phyloP scores from a whole-genome alignment of 1,284 basidiomycete species.

The Neonothopanus nambi region DNA sequence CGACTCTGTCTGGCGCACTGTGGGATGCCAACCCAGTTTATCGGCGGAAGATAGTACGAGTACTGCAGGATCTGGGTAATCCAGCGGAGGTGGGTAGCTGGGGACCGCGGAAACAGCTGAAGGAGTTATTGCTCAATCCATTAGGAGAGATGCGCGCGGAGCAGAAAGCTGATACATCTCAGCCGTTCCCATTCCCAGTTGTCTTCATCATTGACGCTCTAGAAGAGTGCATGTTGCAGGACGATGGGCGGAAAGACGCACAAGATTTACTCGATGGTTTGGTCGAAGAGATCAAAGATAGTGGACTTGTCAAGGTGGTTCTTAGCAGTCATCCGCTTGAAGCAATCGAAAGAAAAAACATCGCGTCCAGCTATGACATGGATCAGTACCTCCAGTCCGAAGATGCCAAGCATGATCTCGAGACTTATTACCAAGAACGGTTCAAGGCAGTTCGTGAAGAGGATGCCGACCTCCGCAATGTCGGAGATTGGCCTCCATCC shows the following conservation, averaged over 20 bases:
- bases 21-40: neutral
- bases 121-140: neutral
- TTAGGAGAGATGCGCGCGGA: neutral
- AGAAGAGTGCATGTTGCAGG: neutral
- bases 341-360: neutral
- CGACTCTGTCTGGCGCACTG: neutral
- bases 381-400: neutral
- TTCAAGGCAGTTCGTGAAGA: neutral
- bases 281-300: neutral
- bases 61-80: neutral
- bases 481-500: neutral
- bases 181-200: neutral
- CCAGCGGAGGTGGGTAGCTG: neutral
- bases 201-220: conserved; percentile 4
- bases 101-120: neutral
- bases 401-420: neutral
- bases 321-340: conserved; percentile 3
- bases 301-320: neutral
- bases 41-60: neutral
- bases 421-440: neutral
- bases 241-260: neutral
- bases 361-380: neutral
- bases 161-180: neutral
- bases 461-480: neutral
- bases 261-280: neutral